Percentiles rank a stretch among this genome's conserved stretches.
These are phyloP conservation scores for Penicillium sp. DNA, from an alignment of 2,329 filamentous ascomycete species.

Conservation along the genomic window DNA sequence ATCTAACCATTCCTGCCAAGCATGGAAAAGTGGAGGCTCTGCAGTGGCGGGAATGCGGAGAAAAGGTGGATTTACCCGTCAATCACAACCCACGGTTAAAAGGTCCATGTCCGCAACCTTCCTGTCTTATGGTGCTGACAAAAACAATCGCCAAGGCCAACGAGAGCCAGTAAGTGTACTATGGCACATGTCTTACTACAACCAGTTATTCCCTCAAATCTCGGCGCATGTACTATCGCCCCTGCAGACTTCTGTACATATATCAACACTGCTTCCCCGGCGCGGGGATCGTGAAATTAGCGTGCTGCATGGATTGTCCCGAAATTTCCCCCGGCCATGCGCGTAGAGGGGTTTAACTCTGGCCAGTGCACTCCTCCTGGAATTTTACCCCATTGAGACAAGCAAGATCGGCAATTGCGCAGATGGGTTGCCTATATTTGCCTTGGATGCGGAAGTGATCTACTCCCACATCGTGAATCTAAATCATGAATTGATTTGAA, in stretches of 20 bases:
- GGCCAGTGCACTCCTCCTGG: conserved; percentile 20
- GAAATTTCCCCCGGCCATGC: conserved; percentile 11
- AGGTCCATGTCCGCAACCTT: background rate
- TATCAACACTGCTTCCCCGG: background rate
- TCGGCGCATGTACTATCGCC: background rate
- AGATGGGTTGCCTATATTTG: background rate
- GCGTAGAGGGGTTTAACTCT: background rate
- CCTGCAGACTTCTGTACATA: background rate
- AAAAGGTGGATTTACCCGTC: conserved; percentile 22
- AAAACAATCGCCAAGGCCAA: background rate
- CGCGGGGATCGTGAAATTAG: conserved; percentile 3
- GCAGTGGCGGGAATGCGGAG: conserved; percentile 17
- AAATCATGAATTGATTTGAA: background rate
- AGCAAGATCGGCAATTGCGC: conserved; percentile 9
- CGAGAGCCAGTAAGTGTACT: background rate
- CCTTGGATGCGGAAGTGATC: conserved; percentile 11
- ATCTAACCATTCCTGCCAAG: background rate
- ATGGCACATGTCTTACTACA: background rate
- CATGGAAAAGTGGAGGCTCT: conserved; percentile 20
- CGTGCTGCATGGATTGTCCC: conserved; percentile 9
- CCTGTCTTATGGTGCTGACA: background rate
- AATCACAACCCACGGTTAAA: conserved; percentile 17
- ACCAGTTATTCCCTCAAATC: background rate
- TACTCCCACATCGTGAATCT: background rate
- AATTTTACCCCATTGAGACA: conserved; percentile 18